phyloP scores from a whole-genome alignment of 495 filamentous ascomycete species.

The Lindgomyces ingoldianus region DNA sequence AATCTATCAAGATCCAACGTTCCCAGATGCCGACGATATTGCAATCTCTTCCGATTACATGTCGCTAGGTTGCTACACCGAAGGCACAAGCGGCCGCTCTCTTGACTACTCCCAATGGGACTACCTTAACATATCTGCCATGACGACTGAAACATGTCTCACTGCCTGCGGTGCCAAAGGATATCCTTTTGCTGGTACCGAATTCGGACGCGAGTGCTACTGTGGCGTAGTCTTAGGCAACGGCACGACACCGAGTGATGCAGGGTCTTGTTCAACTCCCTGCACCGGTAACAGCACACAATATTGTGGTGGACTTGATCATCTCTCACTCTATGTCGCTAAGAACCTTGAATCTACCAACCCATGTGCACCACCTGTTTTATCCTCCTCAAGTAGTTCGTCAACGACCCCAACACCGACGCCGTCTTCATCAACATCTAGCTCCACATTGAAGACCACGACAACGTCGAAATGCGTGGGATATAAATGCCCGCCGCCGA shows the following conservation, averaged over 20 bases:
- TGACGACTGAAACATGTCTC: constrained; percentile 48
- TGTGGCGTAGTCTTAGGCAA: constrained; percentile 53
- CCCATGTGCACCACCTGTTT: constrained; percentile 12
- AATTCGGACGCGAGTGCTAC: constrained; percentile 51
- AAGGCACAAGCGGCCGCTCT: constrained; percentile 53
- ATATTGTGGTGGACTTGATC: constrained; percentile 36
- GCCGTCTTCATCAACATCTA: constrained; percentile 4
- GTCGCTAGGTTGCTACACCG: constrained; percentile 59
- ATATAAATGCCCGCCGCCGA: constrained; percentile 7
- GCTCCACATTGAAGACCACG: neutral
- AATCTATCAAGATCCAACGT: constrained; percentile 57
- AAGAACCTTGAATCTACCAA: constrained; percentile 20
- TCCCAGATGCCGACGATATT: constrained; percentile 46
- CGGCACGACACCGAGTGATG: constrained; percentile 45
- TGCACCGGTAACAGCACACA: constrained; percentile 37
- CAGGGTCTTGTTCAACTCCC: constrained; percentile 25
- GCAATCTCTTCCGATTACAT: constrained; percentile 49
- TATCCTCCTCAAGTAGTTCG: constrained; percentile 2
- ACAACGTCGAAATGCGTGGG: constrained; percentile 9
- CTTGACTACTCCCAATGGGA: constrained; percentile 50
- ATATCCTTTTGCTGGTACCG: constrained; percentile 52
- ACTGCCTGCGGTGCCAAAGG: constrained; percentile 34
- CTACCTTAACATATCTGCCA: constrained; percentile 39
- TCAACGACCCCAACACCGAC: constrained; percentile 6
- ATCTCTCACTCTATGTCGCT: constrained; percentile 25